Conservation (phyloP, 2,329 filamentous ascomycete genomes). For the Fusarium temperatum region DNA sequence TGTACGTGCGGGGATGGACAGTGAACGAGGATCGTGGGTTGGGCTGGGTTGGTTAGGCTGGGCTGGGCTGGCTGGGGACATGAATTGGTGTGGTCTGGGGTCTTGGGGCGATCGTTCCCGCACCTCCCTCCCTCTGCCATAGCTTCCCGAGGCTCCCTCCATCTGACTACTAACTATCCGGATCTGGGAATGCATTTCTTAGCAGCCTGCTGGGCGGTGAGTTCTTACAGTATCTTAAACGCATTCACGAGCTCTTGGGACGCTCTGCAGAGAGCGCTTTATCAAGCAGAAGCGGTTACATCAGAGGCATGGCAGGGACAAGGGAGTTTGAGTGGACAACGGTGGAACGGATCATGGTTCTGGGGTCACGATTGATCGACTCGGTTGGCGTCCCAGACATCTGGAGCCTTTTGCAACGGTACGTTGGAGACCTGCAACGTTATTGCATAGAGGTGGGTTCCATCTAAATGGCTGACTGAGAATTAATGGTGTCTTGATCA, state of each 20-base stretch:
- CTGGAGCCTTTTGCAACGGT: background rate
- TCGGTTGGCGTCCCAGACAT: background rate
- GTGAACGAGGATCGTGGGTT: conserved; percentile 23
- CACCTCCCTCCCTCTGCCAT: conserved; percentile 39
- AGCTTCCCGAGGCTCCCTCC: background rate
- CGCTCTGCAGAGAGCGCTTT: background rate
- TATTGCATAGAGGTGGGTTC: background rate
- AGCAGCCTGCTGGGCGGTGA: background rate
- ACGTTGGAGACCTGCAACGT: conserved; percentile 1
- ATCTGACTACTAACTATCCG: background rate
- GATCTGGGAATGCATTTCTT: background rate
- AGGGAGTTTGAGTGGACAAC: background rate
- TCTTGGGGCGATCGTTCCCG: conserved; percentile 47
- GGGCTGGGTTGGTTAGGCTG: conserved; percentile 4
- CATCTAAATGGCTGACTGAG: background rate
- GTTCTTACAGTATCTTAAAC: background rate
- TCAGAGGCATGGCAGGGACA: conserved; percentile 12
- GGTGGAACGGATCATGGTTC: conserved; percentile 10
- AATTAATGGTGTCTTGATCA: background rate
- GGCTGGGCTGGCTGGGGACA: conserved; percentile 1
- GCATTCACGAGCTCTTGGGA: background rate
- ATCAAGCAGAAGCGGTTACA: conserved; percentile 2
- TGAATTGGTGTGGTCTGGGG: conserved; percentile 42
- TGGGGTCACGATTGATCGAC: conserved; percentile 15
- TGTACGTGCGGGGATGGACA: conserved; percentile 28